Percentiles rank a stretch among this genome's conserved stretches.
These are phyloP conservation scores for Pisolithus orientalis DNA, from an alignment of 768 basidiomycete species.

Conservation along the genomic window DNA sequence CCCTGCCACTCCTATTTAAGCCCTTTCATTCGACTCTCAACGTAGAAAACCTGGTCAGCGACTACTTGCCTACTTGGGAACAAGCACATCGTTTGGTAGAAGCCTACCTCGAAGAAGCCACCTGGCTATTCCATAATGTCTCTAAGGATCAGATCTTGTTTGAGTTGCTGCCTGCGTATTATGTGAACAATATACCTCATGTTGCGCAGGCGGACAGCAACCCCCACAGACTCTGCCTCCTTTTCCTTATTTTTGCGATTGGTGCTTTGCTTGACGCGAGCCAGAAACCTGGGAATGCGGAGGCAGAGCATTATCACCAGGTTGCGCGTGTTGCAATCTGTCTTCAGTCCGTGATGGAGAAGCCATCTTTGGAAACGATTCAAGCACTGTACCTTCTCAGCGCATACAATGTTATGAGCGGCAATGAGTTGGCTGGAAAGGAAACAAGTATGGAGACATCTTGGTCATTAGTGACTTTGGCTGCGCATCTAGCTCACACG, in stretches of 20 bases:
- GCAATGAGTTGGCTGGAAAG: constrained; percentile 45
- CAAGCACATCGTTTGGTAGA: constrained; percentile 41
- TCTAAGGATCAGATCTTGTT: constrained; percentile 38
- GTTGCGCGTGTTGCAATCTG: constrained; percentile 59
- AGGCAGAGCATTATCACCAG: constrained; percentile 63
- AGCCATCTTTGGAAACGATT: constrained; percentile 64
- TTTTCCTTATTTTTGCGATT: constrained; percentile 47
- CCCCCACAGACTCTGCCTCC: constrained; percentile 43
- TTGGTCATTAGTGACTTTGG: constrained; percentile 61
- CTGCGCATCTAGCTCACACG: constrained; percentile 58
- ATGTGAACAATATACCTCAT: constrained; percentile 20
- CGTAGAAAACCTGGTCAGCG: constrained; percentile 39
- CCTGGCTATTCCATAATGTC: constrained; percentile 48
- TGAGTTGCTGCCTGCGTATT: constrained; percentile 38
- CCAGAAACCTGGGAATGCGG: constrained; percentile 23
- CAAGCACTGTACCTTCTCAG: constrained; percentile 65
- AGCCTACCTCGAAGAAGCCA: constrained; percentile 41
- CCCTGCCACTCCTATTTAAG: constrained; percentile 58
- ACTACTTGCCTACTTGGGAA: constrained; percentile 48
- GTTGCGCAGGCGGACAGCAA: constrained; percentile 34
- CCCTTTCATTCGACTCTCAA: constrained; percentile 44
- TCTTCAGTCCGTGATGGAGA: constrained; percentile 63
- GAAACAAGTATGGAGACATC: constrained; percentile 72
- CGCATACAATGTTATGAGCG: constrained; percentile 66
- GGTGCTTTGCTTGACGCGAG: constrained; percentile 41